Evolutionary conservation across 176 grass and related monocot species (phyloP), one percentile per base, ranked within the genome.

Genomic region (Metroxylon sagu): DNA sequence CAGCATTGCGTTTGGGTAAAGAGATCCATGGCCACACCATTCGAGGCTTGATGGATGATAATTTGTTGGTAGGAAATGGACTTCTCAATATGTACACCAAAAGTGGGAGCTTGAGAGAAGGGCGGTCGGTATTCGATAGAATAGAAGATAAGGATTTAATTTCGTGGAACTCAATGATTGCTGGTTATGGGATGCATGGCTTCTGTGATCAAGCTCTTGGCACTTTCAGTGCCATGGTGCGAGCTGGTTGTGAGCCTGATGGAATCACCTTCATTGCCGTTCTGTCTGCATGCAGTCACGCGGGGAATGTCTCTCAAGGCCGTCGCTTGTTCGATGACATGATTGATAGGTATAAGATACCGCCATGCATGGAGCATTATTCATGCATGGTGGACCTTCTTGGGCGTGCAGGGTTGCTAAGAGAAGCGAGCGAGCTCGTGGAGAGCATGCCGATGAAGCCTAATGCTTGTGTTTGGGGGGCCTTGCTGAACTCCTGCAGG

Each of bases 381-480:
- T 75, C 86, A 29, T 85, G 82, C 67, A 85, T 89, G 82, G 82
- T 90, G 0, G 79, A 85, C 48, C 78, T 90, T 39, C 64, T 82
- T 16, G 82, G 86, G 0, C 86, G 78, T 3, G 74, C 86, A 0
- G 86, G 86, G 1, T 54, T 89, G 71, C 71, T 89, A 21, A 54
- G 25, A 56, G 78, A 79, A 3, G 71, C 71, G 0, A 65, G n/a
- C 1, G 51, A 73, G 4, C 68, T 89, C 43, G 59, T 85, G 5
- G 43, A 64, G 26, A 62, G 25, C 25, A 89, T 85, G 82, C 82
- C 82, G 3, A 64, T 73, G 78, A 60, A 6, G 16, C 68, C 82
- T 0, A 76, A 85, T 61, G 54, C 56, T 66, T 79, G 78, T 29
- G 60, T 82, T 49, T 76, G 71, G 86, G 86, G 86, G 18, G 82